Percentiles rank a stretch among this genome's conserved stretches.
Conservation (phyloP, 495 filamentous ascomycete species). For the Xeromyces bisporus region DNA sequence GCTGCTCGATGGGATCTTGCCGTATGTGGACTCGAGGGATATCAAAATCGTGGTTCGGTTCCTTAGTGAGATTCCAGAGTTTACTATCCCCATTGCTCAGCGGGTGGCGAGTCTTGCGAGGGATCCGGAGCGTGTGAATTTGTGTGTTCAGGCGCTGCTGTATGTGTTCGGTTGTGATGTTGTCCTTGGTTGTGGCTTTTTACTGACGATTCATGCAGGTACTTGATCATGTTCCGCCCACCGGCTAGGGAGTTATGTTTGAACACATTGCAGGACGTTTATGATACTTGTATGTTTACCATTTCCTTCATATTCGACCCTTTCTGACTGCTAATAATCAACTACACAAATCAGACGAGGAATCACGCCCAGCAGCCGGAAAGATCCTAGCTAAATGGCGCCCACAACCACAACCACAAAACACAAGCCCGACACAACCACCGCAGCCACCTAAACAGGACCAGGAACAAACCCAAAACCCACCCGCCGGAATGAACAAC, state of each 20-base stretch:
- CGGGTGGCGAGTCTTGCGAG: constrained; percentile 65
- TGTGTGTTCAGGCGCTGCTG: constrained; percentile 45
- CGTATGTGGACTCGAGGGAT: constrained; percentile 74
- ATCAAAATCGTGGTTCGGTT: constrained; percentile 70
- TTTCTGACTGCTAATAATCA: constrained; percentile 1
- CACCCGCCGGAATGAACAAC: not conserved
- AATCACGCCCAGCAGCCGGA: constrained; percentile 26
- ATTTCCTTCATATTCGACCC: not conserved
- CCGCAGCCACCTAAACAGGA: constrained; percentile 4
- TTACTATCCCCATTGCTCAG: constrained; percentile 50
- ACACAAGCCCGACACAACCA: too few relatives aligned
- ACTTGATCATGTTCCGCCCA: constrained; percentile 71
- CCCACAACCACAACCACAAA: too few relatives aligned
- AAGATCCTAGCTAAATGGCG: constrained; percentile 30
- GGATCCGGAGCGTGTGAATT: constrained; percentile 64
- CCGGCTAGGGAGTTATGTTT: constrained; percentile 67
- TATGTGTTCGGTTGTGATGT: constrained; percentile 19
- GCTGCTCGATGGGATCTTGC: constrained; percentile 70
- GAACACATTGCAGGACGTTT: constrained; percentile 72
- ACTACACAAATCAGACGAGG: constrained; percentile 20
- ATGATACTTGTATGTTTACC: constrained; percentile 38
- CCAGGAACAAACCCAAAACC: constrained; percentile 4
- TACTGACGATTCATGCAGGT: constrained; percentile 30
- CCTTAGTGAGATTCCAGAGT: constrained; percentile 74
- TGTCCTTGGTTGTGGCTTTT: constrained; percentile 18